phyloP scores from a whole-genome alignment of 345 rosid species.

The Eucalyptus melliodora region DNA sequence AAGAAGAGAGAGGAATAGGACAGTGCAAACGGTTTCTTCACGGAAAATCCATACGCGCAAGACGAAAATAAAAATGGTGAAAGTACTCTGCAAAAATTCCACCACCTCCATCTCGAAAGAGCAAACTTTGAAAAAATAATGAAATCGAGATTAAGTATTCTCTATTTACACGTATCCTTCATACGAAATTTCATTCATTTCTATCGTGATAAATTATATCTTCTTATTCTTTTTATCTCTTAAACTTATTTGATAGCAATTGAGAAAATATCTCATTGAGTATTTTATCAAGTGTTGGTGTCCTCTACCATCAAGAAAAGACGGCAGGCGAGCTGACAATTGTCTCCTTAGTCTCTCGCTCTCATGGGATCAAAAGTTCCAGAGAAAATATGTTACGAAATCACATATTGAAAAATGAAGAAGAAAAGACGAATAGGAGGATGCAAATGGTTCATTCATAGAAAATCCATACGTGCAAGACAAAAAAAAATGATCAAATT shows the following conservation, averaged over 20 bases:
- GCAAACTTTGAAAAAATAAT: neutral
- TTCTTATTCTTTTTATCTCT: no score
- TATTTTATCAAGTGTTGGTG: neutral
- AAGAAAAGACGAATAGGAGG: neutral
- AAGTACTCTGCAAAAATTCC: neutral
- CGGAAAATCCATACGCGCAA: neutral
- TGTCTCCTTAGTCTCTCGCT: neutral
- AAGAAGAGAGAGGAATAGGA: neutral
- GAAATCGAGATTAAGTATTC: no score
- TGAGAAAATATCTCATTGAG: no score
- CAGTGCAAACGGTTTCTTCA: neutral
- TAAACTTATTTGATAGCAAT: no score
- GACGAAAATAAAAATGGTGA: neutral
- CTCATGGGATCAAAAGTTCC: neutral
- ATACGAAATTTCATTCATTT: rapidly evolving
- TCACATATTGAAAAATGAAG: neutral
- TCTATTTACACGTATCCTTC: neutral
- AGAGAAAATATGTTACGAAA: neutral
- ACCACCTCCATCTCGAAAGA: neutral
- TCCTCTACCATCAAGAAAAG: neutral
- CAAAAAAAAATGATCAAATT: neutral
- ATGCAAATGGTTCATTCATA: neutral
- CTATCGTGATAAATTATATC: no score
- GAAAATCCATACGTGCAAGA: neutral
- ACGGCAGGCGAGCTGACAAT: neutral